Base-by-base conservation (phyloP, 2,329 filamentous ascomycete species). In the Falciphora oryzae region DNA sequence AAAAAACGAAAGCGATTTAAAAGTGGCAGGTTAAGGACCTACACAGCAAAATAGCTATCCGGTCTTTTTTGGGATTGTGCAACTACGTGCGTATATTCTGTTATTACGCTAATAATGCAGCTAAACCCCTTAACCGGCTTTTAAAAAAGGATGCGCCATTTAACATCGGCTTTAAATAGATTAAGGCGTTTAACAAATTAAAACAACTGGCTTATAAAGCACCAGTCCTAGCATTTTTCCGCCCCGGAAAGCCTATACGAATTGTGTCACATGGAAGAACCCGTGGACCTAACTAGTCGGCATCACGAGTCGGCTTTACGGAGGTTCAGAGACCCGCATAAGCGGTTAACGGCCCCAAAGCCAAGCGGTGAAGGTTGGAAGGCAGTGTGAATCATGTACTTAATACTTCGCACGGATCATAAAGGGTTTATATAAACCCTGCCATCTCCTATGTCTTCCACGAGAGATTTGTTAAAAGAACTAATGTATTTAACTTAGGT, bases 11-110 rank as follows among this genome's bases (percentile, higher is more conserved):
- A 25, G 59, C 59, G 4, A 61, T 61, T 29, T 16, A 5, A 27
- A 14, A 35, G 4, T 61, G 59, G 59, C 14, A 38, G n/a, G 16
- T 18, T 13, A 29, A 61, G 18, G 59, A 61, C 16, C 14, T 61
- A 7, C 16, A 27, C 59, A 32, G n/a, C 29, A 35, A 25, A 14
- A 31, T 29, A 6, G 29, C 29, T n/a, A n/a, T 3, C 38, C n/a
- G 4, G 32, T 13, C 38, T 22, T n/a, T 61, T 38, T 22, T 61
- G 38, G 29, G n/a, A 4, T 27, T 61, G 25, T 61, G 59, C 22
- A 35, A 61, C 25, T 61, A 32, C 59, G 59, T 61, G n/a, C 59
- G 29, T 13, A 61, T 35, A 29, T 61, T 61, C 14, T 61, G 29
- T 35, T 22, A 61, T 38, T 14, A 61, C 59, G 59, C 59, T 13